Percentiles rank a stretch among this genome's conserved stretches.
Evolutionary conservation across 805 yeast species (phyloP).

Genomic region (Candida multigemmis): DNA sequence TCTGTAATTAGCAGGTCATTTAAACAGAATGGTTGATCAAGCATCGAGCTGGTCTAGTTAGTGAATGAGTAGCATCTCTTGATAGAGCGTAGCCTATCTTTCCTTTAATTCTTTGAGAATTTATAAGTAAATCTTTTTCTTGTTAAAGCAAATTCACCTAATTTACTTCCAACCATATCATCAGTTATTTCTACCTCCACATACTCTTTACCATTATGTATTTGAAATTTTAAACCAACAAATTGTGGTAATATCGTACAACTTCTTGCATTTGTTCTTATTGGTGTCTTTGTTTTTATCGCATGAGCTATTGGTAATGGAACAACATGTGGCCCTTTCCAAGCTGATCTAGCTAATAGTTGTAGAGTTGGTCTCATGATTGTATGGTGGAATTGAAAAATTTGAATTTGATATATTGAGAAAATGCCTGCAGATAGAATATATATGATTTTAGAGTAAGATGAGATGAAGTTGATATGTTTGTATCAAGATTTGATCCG

Average conservation of each 20-base stretch:
- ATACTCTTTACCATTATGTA: slow-evolving; percentile 93
- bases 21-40: too few species aligned
- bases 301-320: slow-evolving; percentile 93
- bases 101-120: slow-evolving; percentile 57
- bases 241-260: slow-evolving; percentile 94
- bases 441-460: not conserved
- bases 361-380: slow-evolving; percentile 24
- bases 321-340: slow-evolving; percentile 83
- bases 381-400: too few species aligned
- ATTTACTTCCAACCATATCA: slow-evolving; percentile 93
- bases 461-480: slow-evolving; percentile 27
- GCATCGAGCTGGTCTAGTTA: too few species aligned
- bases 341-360: slow-evolving; percentile 25
- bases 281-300: slow-evolving; percentile 68
- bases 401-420: not conserved
- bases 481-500: slow-evolving; percentile 61
- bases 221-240: slow-evolving; percentile 89
- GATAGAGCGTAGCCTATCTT: too few species aligned
- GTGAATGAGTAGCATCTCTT: too few species aligned
- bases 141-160: slow-evolving; percentile 94
- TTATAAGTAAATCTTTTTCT: slow-evolving; percentile 82
- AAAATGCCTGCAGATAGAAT: not conserved
- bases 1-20: too few species aligned
- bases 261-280: slow-evolving; percentile 91
- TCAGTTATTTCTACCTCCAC: slow-evolving; percentile 81